Evolutionary conservation across 192 early-diverging fungal species (phyloP).

Genomic region (Paraglomus occultum): DNA sequence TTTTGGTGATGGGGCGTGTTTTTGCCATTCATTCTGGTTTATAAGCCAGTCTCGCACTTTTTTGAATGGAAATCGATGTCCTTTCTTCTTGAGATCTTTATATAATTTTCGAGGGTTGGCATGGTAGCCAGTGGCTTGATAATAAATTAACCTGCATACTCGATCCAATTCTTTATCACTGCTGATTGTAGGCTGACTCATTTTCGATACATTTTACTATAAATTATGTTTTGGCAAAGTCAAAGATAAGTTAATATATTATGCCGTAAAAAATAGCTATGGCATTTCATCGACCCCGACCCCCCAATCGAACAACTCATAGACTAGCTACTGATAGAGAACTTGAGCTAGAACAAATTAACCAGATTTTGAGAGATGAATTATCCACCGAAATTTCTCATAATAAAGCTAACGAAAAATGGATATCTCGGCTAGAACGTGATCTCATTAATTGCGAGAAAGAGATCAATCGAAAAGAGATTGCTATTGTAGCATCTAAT

Average conservation of each 20-base stretch:
- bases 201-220: slow-evolving; percentile 4
- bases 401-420: no score
- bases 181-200: no score
- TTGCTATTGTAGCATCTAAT: no score
- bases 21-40: not conserved
- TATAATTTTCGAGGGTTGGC: not conserved
- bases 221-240: slow-evolving; percentile 19
- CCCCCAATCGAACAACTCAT: no score
- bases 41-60: not conserved
- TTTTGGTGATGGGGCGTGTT: not conserved
- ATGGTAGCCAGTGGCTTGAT: not conserved
- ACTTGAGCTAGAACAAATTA: slow-evolving; percentile 14
- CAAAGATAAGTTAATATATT: slow-evolving; percentile 23
- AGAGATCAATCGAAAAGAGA: slow-evolving; percentile 2
- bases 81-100: not conserved
- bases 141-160: not conserved
- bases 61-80: not conserved
- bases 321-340: slow-evolving; percentile 1
- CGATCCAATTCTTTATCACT: no score
- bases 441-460: slow-evolving; percentile 1
- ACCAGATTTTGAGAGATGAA: slow-evolving; percentile 17
- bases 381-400: slow-evolving; percentile 21
- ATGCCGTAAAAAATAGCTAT: not conserved
- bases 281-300: not conserved
- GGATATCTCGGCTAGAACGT: not conserved